A percentile compares a stretch with the other conserved stretches of the same genome.
phyloP scores from a whole-genome alignment of 495 filamentous ascomycete genomes.

The Neurospora sp. region DNA sequence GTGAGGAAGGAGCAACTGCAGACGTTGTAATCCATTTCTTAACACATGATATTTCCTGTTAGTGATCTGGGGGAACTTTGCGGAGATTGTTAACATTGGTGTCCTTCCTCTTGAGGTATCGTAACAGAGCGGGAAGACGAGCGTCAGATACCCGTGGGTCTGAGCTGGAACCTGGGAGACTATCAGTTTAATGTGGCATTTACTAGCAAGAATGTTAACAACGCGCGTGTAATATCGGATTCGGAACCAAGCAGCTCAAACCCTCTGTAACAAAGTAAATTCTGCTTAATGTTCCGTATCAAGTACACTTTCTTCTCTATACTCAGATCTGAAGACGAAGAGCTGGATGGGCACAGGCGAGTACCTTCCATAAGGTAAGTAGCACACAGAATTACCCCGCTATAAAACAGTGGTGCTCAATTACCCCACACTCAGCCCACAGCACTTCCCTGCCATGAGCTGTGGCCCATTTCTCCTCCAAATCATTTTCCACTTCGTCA shows the following conservation, averaged over 20 bases:
- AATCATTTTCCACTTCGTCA: neutral
- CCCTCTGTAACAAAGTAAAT: neutral
- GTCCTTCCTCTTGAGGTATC: too few species aligned
- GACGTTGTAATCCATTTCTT: too few species aligned
- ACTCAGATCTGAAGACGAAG: neutral
- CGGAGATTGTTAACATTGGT: neutral
- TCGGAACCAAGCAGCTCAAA: neutral
- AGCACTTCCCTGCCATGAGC: neutral
- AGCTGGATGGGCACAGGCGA: neutral
- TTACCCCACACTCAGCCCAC: neutral
- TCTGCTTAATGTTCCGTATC: neutral
- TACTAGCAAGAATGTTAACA: neutral
- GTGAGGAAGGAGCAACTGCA: too few species aligned
- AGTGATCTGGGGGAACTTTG: neutral
- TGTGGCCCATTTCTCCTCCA: neutral
- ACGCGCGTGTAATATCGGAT: neutral
- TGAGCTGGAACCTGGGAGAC: neutral
- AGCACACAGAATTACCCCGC: neutral
- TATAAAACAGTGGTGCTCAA: neutral
- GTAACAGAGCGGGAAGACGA: too few species aligned
- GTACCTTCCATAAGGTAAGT: neutral
- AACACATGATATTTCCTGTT: neutral
- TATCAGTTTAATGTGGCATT: neutral
- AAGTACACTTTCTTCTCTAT: too few species aligned
- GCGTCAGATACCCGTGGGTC: neutral